A percentile compares a stretch with the other conserved stretches of the same genome.
Conservation (phyloP, 2,329 filamentous ascomycete genomes). For the Alternaria gaisen region DNA sequence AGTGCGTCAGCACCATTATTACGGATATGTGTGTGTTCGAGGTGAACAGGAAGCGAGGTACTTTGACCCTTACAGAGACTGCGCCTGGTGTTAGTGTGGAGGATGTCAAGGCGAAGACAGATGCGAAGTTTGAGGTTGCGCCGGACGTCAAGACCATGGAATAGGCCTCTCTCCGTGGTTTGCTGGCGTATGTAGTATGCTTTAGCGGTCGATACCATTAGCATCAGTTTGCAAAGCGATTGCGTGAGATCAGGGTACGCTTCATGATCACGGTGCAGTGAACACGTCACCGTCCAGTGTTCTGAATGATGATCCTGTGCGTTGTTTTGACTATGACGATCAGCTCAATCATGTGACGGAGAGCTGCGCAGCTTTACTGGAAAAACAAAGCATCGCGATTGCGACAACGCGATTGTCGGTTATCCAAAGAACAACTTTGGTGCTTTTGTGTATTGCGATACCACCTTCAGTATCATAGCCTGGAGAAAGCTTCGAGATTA, state of each 20-base stretch:
- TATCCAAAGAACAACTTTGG: not conserved
- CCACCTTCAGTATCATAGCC: not conserved
- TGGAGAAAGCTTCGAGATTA: not conserved
- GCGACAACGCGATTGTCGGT: not conserved
- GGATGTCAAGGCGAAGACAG: conserved; percentile 86
- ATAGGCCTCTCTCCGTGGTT: conserved; percentile 13
- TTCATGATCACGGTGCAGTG: not conserved
- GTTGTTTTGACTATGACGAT: not conserved
- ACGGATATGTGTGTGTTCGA: conserved; percentile 60
- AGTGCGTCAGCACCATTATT: conserved; percentile 52
- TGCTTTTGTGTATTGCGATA: not conserved
- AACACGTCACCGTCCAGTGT: not conserved
- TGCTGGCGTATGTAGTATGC: not conserved
- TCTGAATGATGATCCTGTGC: not conserved
- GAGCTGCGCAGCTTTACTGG: not conserved
- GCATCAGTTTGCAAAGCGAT: not conserved
- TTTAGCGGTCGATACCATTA: not conserved
- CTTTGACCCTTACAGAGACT: conserved; percentile 79
- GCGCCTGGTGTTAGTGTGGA: conserved; percentile 88
- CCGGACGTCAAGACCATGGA: conserved; percentile 82
- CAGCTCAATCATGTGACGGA: not conserved
- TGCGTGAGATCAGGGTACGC: not conserved
- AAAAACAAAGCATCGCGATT: not conserved
- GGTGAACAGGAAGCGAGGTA: conserved; percentile 72
- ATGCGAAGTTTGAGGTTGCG: conserved; percentile 81